Evolutionary conservation across 1,284 basidiomycete species (phyloP), one percentile per base, ranked within the genome.

Genomic region (Trichosporon coremiiforme): DNA sequence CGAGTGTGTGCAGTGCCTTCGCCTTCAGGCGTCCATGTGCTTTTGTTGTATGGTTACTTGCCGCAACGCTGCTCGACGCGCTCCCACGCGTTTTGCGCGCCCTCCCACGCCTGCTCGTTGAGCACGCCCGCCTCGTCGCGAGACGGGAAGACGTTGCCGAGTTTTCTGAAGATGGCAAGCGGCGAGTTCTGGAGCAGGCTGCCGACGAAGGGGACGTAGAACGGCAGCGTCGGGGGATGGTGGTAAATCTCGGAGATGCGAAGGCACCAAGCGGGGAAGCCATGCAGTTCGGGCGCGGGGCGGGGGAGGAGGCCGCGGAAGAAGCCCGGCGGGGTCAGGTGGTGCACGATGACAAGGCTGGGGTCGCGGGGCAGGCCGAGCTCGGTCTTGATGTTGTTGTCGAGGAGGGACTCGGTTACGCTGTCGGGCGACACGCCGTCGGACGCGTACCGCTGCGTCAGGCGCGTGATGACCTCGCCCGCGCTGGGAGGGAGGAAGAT

Each of bases 231-330:
- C 0, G 71, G 73, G 0, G 78, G 76, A 41, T 73, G 74, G 64
- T 76, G 72, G 70, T 79, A 80, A 66, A 80, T 79, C 68, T 80
- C 79, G 3, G 78, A 76, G 45, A 80, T 75, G 22, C 79, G 74
- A n/a, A 80, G 68, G 25, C 73, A 67, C 79, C 79, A 80, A 64
- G 77, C 77, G 1, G 79, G 79, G 69, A 77, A 80, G 8, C 78
- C 77, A 70, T 74, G 74, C 12, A 80, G 70, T 68, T 79, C 77
- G 12, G 79, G 79, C 33, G 79, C 75, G 22, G 74, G 71, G 7
- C 75, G 70, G 8, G 78, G 77, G 29, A 80, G 70, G 1, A 78
- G 57, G 9, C 70, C 69, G 22, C 68, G 68, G 15, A 69, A 68
- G 35, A 74, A 68, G n/a, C 74, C 65, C 2, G 72, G 71, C 3